Base-by-base conservation (phyloP, 2,329 filamentous ascomycete genomes). In the Colletotrichum tropicicola region DNA sequence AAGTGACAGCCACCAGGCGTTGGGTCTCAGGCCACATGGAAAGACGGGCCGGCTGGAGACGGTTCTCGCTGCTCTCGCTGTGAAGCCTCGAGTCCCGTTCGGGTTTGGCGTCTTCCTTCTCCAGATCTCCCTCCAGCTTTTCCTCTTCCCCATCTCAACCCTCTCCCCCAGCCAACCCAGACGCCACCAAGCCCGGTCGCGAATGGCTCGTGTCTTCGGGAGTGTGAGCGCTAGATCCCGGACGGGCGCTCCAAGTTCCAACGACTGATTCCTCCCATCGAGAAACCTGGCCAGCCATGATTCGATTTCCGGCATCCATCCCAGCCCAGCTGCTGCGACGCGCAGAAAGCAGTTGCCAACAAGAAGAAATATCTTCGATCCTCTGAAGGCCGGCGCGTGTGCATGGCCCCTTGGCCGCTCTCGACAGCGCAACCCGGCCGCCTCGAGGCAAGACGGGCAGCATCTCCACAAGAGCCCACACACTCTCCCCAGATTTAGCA, bases 381-480 rank as follows among this genome's bases (percentile, higher is more conserved):
- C 48, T 25, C 23, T 28, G 21, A 43, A 5, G 25, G 32, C 32
- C n/a, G n/a, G n/a, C n/a, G n/a, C n/a, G n/a, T n/a, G n/a, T n/a
- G n/a, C n/a, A n/a, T 58, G 12, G n/a, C 7, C n/a, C 30, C 39
- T 12, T 12, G 12, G 53, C 39, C 23, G 25, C 8, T 45, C 35
- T 41, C 35, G 35, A 30, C 44, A 21, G n/a, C 28, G 30, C 48
- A 39, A 43, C 56, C 41, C 10, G 5, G 43, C 35, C 41, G n/a
- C 47, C 45, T 56, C 23, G 58, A 51, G 62, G 37, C 58, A 56
- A 52, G 58, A 52, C 62, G 58, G 62, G 19, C 45, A 66, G 53
- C 52, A 63, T 57, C 45, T 65, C 65, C 61, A 67, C 43, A 47
- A 56, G 39, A 43, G 54, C 59, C 59, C 55, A 53, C 63, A 51